These are phyloP conservation scores for Colletotrichum spinosum DNA, from an alignment of 2,329 filamentous ascomycete genomes.

Conservation along the genomic window DNA sequence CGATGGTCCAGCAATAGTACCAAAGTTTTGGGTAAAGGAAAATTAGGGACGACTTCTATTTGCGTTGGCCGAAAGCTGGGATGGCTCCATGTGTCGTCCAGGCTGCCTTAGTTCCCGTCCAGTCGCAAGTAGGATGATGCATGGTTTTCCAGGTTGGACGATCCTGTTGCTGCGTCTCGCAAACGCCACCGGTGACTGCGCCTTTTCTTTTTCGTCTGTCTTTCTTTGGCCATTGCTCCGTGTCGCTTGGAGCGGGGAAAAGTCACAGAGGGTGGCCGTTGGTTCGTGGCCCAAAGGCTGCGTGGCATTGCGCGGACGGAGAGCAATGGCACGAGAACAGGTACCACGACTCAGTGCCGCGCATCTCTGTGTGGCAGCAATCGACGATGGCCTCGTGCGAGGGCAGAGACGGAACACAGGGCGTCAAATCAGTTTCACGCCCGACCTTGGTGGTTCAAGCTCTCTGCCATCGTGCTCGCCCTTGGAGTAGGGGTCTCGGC, in stretches of 20 bases:
- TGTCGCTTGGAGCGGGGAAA: conserved; percentile 28
- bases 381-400: conserved; percentile 26
- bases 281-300: conserved; percentile 5
- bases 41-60: conserved; percentile 4
- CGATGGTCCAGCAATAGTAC: neutral
- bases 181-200: conserved; percentile 2
- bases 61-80: neutral
- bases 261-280: conserved; percentile 3
- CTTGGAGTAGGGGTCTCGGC: neutral
- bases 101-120: conserved; percentile 22
- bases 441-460: too few relatives aligned
- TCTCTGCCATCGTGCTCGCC: too few relatives aligned
- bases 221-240: neutral
- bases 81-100: conserved; percentile 5
- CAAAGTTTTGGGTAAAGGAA: conserved; percentile 1
- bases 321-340: neutral
- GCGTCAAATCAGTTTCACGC: neutral
- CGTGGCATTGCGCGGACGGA: too few relatives aligned
- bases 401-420: neutral
- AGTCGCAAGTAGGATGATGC: conserved; percentile 26
- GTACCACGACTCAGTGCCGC: conserved; percentile 20
- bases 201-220: neutral
- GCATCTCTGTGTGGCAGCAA: conserved; percentile 20
- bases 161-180: neutral
- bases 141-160: conserved; percentile 9